Percentiles rank a stretch among this genome's conserved stretches.
These are phyloP conservation scores for Claviceps sp. DNA, from an alignment of 2,329 filamentous ascomycete genomes.

Conservation along the genomic window DNA sequence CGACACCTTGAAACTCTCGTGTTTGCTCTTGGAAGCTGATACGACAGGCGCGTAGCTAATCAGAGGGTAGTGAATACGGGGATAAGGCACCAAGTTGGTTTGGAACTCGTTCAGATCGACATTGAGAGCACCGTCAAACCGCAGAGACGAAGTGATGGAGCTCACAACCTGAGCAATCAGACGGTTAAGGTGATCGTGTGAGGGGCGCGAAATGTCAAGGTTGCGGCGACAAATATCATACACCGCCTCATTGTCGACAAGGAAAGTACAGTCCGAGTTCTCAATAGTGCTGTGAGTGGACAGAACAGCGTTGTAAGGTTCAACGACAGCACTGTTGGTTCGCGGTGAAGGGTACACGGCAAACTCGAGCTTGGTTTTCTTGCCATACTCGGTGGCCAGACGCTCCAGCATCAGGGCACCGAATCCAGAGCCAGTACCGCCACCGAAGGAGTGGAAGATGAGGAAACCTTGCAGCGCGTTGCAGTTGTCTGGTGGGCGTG, in stretches of 20 bases:
- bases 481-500: constrained; percentile 48
- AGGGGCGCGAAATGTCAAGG: constrained; percentile 54
- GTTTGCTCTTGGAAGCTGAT: constrained; percentile 61
- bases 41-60: constrained; percentile 62
- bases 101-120: constrained; percentile 68
- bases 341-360: constrained; percentile 58
- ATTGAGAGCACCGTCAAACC: constrained; percentile 60
- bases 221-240: constrained; percentile 65
- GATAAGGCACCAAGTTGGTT: constrained; percentile 62
- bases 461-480: constrained; percentile 59
- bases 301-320: constrained; percentile 62
- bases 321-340: constrained; percentile 56
- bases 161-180: constrained; percentile 62
- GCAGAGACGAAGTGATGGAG: constrained; percentile 59
- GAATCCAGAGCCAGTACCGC: constrained; percentile 60
- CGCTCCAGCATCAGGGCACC: constrained; percentile 60
- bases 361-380: constrained; percentile 68
- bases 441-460: constrained; percentile 63
- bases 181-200: constrained; percentile 59
- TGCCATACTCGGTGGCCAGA: constrained; percentile 59
- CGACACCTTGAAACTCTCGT: constrained; percentile 78
- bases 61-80: constrained; percentile 60
- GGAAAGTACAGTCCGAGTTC: constrained; percentile 68
- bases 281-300: constrained; percentile 65
- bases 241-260: constrained; percentile 63